Evolutionary conservation across 805 yeast genomes (phyloP).

Genomic region (Candida tammaniensis): DNA sequence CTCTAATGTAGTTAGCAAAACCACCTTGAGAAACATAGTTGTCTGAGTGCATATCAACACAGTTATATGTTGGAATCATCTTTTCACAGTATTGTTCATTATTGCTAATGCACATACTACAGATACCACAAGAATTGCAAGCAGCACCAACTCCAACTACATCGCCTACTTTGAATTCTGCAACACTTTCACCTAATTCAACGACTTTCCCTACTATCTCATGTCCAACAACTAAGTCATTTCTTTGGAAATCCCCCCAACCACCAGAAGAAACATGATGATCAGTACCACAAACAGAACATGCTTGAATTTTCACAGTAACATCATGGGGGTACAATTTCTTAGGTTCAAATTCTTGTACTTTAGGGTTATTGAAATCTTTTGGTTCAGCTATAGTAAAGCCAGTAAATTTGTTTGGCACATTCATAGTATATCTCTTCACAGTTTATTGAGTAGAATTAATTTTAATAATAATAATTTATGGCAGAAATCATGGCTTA

Average conservation of each 20-base stretch:
- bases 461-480: too few species aligned
- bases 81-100: slow-evolving; percentile 50
- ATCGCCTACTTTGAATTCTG: slow-evolving; percentile 59
- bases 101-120: slow-evolving; percentile 47
- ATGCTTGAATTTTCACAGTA: slow-evolving; percentile 56
- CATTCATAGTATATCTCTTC: too few species aligned
- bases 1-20: slow-evolving; percentile 46
- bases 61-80: slow-evolving; percentile 41
- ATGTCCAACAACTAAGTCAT: slow-evolving; percentile 51
- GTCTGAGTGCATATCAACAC: slow-evolving; percentile 48
- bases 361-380: too few species aligned
- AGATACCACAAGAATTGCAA: slow-evolving; percentile 58
- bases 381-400: too few species aligned
- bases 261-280: slow-evolving; percentile 52
- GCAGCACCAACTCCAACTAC: slow-evolving; percentile 83
- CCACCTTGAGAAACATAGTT: slow-evolving; percentile 42
- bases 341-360: too few species aligned
- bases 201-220: slow-evolving; percentile 63
- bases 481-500: too few species aligned
- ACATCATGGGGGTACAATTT: slow-evolving; percentile 42
- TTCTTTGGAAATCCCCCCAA: slow-evolving; percentile 39
- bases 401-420: too few species aligned
- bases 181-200: slow-evolving; percentile 55
- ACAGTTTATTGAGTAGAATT: too few species aligned
- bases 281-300: slow-evolving; percentile 67